phyloP scores from a whole-genome alignment of 2,329 filamentous ascomycete genomes.

The Pseudophaeomoniella oleicola region DNA sequence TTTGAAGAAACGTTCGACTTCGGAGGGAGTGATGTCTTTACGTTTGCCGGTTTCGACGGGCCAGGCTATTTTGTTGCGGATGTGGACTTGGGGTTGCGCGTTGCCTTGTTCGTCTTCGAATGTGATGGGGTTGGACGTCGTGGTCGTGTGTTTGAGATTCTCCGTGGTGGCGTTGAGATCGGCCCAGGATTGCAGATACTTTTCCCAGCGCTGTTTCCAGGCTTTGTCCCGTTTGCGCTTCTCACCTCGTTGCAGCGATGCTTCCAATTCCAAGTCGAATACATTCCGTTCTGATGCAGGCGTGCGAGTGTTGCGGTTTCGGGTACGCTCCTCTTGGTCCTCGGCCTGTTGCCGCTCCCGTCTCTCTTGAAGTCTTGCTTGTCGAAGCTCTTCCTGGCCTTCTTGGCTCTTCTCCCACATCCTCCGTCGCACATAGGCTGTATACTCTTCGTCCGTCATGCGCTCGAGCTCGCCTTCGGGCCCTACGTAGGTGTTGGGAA shows the following conservation, averaged over 20 bases:
- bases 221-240: conserved; percentile 41
- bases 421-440: conserved; percentile 62
- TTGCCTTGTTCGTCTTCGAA: conserved; percentile 5
- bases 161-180: conserved; percentile 21
- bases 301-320: conserved; percentile 14
- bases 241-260: conserved; percentile 52
- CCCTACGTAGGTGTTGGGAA: conserved; percentile 40
- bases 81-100: conserved; percentile 8
- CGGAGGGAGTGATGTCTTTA: conserved; percentile 40
- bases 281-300: conserved; percentile 11
- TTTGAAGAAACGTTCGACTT: conserved; percentile 56
- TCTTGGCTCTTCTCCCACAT: conserved; percentile 97
- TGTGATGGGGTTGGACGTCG: not conserved
- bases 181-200: conserved; percentile 53
- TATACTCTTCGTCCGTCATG: conserved; percentile 91
- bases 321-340: conserved; percentile 20
- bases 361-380: conserved; percentile 40
- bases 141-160: conserved; percentile 5
- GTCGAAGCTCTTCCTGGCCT: conserved; percentile 64
- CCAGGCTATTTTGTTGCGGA: conserved; percentile 48
- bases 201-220: conserved; percentile 48
- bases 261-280: conserved; percentile 52
- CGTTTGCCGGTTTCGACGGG: conserved; percentile 50
- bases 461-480: conserved; percentile 49
- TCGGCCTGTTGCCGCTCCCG: conserved; percentile 30